Evolutionary conservation across 495 filamentous ascomycete species (phyloP), one percentile per base, ranked within the genome.

Genomic region (Pseudomonodictys pantanalensis): DNA sequence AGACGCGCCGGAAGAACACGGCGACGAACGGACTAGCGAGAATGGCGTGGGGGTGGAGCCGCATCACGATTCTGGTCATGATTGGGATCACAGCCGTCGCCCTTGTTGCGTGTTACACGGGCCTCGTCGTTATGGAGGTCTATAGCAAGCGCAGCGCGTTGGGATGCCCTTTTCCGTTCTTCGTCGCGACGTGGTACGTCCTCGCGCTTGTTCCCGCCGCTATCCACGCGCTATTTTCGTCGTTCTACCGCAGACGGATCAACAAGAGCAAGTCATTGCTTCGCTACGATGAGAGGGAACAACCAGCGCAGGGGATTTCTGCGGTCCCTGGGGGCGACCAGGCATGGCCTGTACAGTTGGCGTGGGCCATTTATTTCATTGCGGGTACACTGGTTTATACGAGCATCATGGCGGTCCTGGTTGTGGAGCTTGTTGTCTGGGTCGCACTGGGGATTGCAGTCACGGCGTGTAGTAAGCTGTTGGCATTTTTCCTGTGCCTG

Each of bases 361-460:
- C 42, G 12, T 65, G 55, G 56, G 56, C 35, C 7, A 41, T 65
- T 8, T 60, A 65, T 42, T 65, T 59, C 29, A 65, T 65, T 39
- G 61, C 61, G 1, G 61, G 61, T 3, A 65, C 61, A 25, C 28
- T 65, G 18, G 46, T 65, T 0, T 65, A 29, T 33, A 59, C 61
- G 15, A 49, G 41, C 38, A 59, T 65, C 24, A 60, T 60, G 61
- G 61, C 61, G 23, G 45, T 60, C 3, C 59, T 56, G 3, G 61
- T 65, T 11, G 39, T 46, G 6, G 61, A 65, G 50, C 38, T 65
- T 7, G 33, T 60, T 6, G 39, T 42, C 22, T 65, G 61, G 61
- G 50, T 60, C 4, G 49, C 9, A 8, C 17, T 65, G 39, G 56
- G 55, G 22, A 32, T 65, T 45, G 48, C 45, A 1, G 56, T 65